These are phyloP conservation scores for Pichia nanzhaoensis DNA, from an alignment of 805 yeast species.

Conservation along the genomic window DNA sequence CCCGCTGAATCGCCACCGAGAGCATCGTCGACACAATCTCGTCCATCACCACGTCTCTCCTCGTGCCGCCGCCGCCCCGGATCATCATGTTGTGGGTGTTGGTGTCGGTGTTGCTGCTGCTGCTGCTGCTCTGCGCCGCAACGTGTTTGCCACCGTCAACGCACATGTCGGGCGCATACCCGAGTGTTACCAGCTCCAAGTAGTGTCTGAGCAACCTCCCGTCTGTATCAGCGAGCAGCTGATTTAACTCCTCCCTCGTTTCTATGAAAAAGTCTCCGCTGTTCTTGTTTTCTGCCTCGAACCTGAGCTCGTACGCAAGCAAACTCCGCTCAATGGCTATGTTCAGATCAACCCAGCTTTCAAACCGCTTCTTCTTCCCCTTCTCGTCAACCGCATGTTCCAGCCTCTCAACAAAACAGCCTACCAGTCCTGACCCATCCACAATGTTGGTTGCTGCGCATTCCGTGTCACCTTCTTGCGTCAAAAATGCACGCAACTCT, in stretches of 20 bases:
- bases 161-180: constrained; percentile 11
- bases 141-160: no score
- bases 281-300: no score
- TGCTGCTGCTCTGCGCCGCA: no score
- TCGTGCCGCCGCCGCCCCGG: neutral
- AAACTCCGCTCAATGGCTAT: constrained; percentile 15
- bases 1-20: constrained; percentile 38
- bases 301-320: constrained; percentile 10
- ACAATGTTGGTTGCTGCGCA: no score
- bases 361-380: neutral
- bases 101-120: neutral
- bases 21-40: constrained; percentile 41
- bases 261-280: no score
- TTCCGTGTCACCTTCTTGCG: neutral
- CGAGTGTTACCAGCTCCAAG: constrained; percentile 11
- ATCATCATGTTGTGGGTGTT: no score
- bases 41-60: constrained; percentile 30
- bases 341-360: constrained; percentile 12
- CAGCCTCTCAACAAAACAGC: neutral
- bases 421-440: neutral
- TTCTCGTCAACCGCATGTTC: neutral
- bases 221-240: neutral
- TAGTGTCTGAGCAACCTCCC: constrained; percentile 3
- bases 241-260: no score
- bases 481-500: constrained; percentile 3